These are phyloP conservation scores for Cordia subcordata DNA, from an alignment of 257 asterid species.

Conservation along the genomic window DNA sequence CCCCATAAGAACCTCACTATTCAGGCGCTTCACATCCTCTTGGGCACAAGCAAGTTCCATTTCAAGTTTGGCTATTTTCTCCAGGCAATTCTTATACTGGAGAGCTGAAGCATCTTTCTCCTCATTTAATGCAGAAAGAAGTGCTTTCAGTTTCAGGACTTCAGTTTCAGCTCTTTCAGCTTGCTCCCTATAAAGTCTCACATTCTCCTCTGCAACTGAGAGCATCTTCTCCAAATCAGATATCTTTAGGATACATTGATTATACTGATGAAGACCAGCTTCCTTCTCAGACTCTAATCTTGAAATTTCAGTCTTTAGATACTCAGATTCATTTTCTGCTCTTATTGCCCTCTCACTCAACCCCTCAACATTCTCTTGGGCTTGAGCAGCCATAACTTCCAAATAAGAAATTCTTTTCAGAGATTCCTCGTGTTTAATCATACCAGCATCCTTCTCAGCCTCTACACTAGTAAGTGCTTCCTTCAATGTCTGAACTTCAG, in stretches of 20 bases:
- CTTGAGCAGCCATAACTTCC: conserved; percentile 43
- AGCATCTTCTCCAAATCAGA: conserved; percentile 51
- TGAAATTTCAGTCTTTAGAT: conserved; percentile 46
- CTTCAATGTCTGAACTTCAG: conserved; percentile 59
- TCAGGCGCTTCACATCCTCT: conserved; percentile 56
- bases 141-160: conserved; percentile 43
- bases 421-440: conserved; percentile 44
- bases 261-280: conserved; percentile 27
- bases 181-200: conserved; percentile 33
- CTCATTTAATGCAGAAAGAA: conserved; percentile 38
- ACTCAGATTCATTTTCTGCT: conserved; percentile 50
- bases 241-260: conserved; percentile 42
- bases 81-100: conserved; percentile 56
- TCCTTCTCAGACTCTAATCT: conserved; percentile 57
- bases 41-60: conserved; percentile 40
- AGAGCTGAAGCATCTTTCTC: conserved; percentile 66
- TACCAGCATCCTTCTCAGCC: conserved; percentile 49
- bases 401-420: conserved; percentile 43
- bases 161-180: conserved; percentile 69
- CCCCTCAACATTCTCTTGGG: conserved; percentile 40
- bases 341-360: conserved; percentile 31
- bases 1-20: conserved; percentile 38
- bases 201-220: conserved; percentile 39
- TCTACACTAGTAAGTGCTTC: conserved; percentile 59
- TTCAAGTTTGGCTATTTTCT: conserved; percentile 63